phyloP scores from a whole-genome alignment of 148 eudicot genomes.

The Suaeda aralocaspica region DNA sequence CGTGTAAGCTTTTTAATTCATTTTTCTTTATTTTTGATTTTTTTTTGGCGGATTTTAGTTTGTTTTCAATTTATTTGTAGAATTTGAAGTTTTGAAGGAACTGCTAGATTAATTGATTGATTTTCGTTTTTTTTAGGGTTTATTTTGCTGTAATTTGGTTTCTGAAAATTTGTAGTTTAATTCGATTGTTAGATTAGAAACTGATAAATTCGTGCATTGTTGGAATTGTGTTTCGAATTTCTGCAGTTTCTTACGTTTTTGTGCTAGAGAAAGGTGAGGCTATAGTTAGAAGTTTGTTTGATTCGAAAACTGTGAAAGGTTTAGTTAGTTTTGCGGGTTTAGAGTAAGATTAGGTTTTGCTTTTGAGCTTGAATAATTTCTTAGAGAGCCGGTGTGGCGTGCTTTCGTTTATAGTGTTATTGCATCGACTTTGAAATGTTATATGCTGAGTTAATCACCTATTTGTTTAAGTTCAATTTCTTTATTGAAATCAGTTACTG shows the following conservation, averaged over 20 bases:
- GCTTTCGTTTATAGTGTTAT: background rate
- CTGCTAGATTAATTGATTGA: background rate
- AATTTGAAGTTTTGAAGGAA: background rate
- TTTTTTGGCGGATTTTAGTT: background rate
- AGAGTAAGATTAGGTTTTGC: background rate
- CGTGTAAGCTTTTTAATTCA: slow-evolving; percentile 28
- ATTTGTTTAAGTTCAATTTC: background rate
- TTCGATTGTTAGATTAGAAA: too few species aligned
- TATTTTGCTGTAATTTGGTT: background rate
- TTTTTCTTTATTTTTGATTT: background rate
- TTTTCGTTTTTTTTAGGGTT: too few species aligned
- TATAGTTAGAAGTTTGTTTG: background rate
- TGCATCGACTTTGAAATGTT: background rate
- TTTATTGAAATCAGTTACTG: background rate
- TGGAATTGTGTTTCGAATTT: background rate
- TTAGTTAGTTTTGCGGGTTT: background rate
- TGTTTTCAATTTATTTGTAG: background rate
- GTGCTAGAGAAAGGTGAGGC: background rate
- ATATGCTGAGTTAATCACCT: background rate
- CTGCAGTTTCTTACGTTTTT: too few species aligned
- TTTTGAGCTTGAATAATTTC: background rate
- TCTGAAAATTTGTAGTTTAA: too few species aligned
- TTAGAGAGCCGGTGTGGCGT: background rate
- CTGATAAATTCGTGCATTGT: background rate
- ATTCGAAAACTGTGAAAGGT: background rate